Percentiles rank a stretch among this genome's conserved stretches.
Evolutionary conservation across 352 stramenopile species (phyloP).

Genomic region (Pythium aphanidermatum): DNA sequence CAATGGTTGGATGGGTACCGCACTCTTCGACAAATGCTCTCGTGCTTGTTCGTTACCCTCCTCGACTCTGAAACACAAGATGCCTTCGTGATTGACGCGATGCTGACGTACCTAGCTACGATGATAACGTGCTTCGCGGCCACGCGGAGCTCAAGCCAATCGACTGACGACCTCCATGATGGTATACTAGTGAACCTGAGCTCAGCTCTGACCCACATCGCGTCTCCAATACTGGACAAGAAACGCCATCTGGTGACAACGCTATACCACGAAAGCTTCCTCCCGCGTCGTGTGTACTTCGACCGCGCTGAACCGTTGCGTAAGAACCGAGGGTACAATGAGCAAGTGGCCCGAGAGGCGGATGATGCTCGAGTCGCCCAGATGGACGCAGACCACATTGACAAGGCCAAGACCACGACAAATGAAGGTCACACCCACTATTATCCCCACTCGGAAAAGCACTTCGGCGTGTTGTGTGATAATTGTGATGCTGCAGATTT

Average conservation of each 20-base stretch:
- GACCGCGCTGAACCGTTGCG: slow-evolving; percentile 19
- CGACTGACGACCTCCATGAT: slow-evolving; percentile 44
- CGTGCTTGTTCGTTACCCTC: slow-evolving; percentile 28
- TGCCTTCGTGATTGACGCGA: slow-evolving; percentile 50
- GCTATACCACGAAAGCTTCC: slow-evolving; percentile 41
- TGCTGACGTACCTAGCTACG: slow-evolving; percentile 48
- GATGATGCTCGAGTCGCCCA: slow-evolving; percentile 3
- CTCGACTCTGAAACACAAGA: slow-evolving; percentile 29
- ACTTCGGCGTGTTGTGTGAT: slow-evolving; percentile 69
- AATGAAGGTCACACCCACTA: slow-evolving; percentile 25
- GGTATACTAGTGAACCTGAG: slow-evolving; percentile 67
- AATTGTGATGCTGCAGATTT: slow-evolving; percentile 59
- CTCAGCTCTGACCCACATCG: slow-evolving; percentile 35
- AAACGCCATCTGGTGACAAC: slow-evolving; percentile 29
- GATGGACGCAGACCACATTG: neutral
- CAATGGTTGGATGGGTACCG: slow-evolving; percentile 50
- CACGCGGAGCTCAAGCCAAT: slow-evolving; percentile 39
- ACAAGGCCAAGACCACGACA: neutral
- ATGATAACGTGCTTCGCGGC: slow-evolving; percentile 21
- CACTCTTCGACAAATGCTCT: slow-evolving; percentile 22
- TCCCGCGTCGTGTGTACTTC: slow-evolving; percentile 42
- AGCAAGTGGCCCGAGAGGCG: neutral
- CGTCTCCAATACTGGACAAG: slow-evolving; percentile 29
- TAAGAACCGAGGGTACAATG: slow-evolving; percentile 4
- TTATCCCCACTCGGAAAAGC: slow-evolving; percentile 44